Evolutionary conservation across 768 basidiomycete species (phyloP).

Genomic region (Leccinellum albellum): DNA sequence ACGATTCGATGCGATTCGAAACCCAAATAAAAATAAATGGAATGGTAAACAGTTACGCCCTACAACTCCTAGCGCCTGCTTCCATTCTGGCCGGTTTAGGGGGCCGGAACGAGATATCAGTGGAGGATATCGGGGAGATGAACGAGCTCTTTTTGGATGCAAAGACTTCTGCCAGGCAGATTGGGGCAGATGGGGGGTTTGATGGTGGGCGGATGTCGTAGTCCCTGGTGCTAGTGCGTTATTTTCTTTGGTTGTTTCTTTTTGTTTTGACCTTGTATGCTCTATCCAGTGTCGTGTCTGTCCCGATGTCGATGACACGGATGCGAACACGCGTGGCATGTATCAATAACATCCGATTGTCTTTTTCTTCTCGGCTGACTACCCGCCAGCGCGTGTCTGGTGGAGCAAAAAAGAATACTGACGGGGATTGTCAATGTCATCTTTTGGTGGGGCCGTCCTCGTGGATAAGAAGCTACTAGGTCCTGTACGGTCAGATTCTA

Average conservation of each 20-base stretch:
- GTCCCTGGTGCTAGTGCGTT: slow-evolving; percentile 7
- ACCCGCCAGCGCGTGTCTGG: background rate
- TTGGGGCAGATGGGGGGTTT: slow-evolving; percentile 39
- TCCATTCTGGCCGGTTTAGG: slow-evolving; percentile 77
- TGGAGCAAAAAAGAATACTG: background rate
- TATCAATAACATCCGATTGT: background rate
- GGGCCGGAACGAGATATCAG: slow-evolving; percentile 76
- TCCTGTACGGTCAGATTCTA: too few species aligned
- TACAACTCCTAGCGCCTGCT: slow-evolving; percentile 88
- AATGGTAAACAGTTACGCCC: slow-evolving; percentile 62
- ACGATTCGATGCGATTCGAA: background rate
- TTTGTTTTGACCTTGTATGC: background rate
- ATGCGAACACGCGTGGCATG: background rate
- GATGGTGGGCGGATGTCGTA: slow-evolving; percentile 31
- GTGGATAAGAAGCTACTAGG: background rate
- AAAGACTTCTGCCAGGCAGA: slow-evolving; percentile 66
- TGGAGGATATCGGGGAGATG: slow-evolving; percentile 92
- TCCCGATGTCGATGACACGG: background rate
- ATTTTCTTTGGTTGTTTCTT: slow-evolving; percentile 3
- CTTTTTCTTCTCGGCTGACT: background rate
- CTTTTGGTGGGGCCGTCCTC: background rate
- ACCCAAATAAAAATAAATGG: background rate
- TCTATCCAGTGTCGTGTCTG: background rate
- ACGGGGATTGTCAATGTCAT: background rate
- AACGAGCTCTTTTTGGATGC: slow-evolving; percentile 94